Evolutionary conservation across 2,329 filamentous ascomycete genomes (phyloP), one percentile per base, ranked within the genome.

Genomic region (Xylaria sp.): DNA sequence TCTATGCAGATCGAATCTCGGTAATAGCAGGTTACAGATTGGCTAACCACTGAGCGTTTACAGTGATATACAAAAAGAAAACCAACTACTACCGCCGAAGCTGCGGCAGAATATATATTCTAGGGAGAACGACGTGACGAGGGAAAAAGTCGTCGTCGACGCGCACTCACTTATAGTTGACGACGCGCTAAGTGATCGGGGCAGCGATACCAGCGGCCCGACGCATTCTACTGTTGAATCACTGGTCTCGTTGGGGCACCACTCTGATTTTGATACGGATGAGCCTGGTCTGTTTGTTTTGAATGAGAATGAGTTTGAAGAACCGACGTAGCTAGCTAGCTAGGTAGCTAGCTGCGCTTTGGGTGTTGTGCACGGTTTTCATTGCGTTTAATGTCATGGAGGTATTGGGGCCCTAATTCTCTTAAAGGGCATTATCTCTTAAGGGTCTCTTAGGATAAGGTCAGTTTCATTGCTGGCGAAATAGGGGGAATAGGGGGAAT

Each of bases 161-260:
- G 18, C 4, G 12, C 13, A 4, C 1, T 18, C 41, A 5, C 51
- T 34, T 7, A 20, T 37, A 20, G 54, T 32, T 18, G 68, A 73
- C 2, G 66, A 72, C 8, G 48, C 18, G 1, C 44, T 34, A 1
- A 74, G 70, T 20, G 70, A 74, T 62, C 64, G 69, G 10, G 72
- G 72, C 1, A 72, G 70, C 39, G 70, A 74, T 39, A 72, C 70
- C 12, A 73, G 70, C 25, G 65, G 55, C 37, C 20, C 50, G 3
- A 65, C 58, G 52, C 15, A 51, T 23, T 61, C 57, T 18, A n/a
- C 28, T 32, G 46, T 34, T 3, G 66, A 46, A 15, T 69, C 70
- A 18, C 12, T 51, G 13, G 20, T 54, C 9, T 72, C 70, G 2
- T 69, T 63, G 1, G 15, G 25, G 25, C 51, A 56, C 1, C 51